These are phyloP conservation scores for Coffea humblotiana DNA, from an alignment of 305 asterid species.

Conservation along the genomic window DNA sequence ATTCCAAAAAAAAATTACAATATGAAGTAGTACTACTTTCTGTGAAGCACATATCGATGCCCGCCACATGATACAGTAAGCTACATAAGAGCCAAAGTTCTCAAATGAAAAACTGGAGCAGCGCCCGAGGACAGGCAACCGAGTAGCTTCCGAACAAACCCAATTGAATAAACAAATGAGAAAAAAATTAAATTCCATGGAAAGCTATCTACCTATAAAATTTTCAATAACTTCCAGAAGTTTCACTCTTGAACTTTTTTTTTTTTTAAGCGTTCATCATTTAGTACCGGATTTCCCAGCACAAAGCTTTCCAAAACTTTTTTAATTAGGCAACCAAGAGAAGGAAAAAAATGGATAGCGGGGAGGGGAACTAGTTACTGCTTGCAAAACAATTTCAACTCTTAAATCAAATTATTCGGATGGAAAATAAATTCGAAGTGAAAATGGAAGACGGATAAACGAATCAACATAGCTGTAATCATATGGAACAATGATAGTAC, in stretches of 20 bases:
- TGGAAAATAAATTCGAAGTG: not conserved
- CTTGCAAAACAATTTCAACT: not conserved
- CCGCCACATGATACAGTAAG: too few species aligned
- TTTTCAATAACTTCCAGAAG: not conserved
- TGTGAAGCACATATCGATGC: too few species aligned
- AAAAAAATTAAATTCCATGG: not conserved
- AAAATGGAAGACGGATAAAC: too few species aligned
- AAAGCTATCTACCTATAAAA: not conserved
- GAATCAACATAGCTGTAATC: too few species aligned
- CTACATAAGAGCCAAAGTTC: too few species aligned
- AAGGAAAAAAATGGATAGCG: not conserved
- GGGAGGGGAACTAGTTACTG: too few species aligned
- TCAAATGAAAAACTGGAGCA: too few species aligned
- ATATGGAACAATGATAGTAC: not conserved
- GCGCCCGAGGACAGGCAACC: not conserved
- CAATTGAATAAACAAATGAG: not conserved
- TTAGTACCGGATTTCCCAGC: not conserved
- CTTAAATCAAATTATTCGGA: not conserved
- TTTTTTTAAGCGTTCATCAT: not conserved
- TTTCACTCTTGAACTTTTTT: not conserved
- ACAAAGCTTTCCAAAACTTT: not conserved
- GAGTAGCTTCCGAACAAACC: not conserved
- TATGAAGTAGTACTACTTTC: too few species aligned
- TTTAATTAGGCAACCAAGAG: not conserved
- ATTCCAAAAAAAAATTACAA: too few species aligned